A percentile compares a stretch with the other conserved stretches of the same genome.
phyloP scores from a whole-genome alignment of 306 rosid genomes.

The Quercus wislizeni region DNA sequence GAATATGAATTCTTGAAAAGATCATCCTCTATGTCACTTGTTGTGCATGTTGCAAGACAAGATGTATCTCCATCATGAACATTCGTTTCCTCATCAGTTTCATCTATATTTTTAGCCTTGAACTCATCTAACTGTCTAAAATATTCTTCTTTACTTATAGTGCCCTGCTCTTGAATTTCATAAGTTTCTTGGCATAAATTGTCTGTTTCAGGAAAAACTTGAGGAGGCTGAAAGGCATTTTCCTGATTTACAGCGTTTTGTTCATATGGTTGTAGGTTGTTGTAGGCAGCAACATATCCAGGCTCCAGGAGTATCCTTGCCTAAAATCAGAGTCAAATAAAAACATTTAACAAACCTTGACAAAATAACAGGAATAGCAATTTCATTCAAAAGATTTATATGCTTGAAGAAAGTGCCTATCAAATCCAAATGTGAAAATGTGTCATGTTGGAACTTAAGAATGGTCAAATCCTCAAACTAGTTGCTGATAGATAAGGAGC shows the following conservation, averaged over 20 bases:
- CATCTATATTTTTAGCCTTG: conserved; percentile 51
- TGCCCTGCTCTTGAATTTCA: conserved; percentile 38
- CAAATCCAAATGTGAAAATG: background rate
- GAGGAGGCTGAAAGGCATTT: conserved; percentile 29
- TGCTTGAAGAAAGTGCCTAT: background rate
- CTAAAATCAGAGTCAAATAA: conserved; percentile 39
- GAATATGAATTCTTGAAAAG: conserved; percentile 52
- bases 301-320: conserved; percentile 76
- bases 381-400: background rate
- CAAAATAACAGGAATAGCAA: background rate
- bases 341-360: conserved; percentile 6
- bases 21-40: conserved; percentile 71
- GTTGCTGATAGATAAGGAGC: background rate
- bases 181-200: conserved; percentile 27
- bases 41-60: conserved; percentile 86
- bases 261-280: conserved; percentile 35
- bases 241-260: conserved; percentile 30
- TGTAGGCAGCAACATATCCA: conserved; percentile 43
- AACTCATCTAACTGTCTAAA: conserved; percentile 68
- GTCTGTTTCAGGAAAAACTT: conserved; percentile 28
- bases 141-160: conserved; percentile 61
- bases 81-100: conserved; percentile 54
- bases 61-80: conserved; percentile 65
- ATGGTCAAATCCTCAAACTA: background rate
- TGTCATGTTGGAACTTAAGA: background rate